Base-by-base conservation (phyloP, 164 flowering plant genomes). In the Tinospora cordifolia region DNA sequence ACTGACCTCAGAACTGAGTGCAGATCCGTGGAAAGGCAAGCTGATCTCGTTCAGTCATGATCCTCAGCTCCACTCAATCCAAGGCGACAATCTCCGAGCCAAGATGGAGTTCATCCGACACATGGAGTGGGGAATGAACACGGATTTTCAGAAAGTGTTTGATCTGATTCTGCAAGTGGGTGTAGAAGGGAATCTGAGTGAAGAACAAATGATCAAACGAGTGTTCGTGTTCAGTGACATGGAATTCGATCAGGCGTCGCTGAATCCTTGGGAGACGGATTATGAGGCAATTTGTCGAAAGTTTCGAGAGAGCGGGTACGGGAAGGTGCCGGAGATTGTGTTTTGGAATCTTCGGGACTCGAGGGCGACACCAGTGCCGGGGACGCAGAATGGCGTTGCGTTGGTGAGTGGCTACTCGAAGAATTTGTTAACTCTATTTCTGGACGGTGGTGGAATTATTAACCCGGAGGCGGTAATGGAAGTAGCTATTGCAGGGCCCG, bases 201-300 rank as follows among this genome's bases (percentile, higher is more conserved):
- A 57, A 57, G 79, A 77, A 1, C 26, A 79, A 41, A 75, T 84
- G 80, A 75, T 85, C 9, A 84, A 81, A 79, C 79, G 83, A 39
- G 44, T 87, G 0, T 77, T 87, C 54, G 90, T 87, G 24, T 87
- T 87, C 69, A 87, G 90, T 54, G 88, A 85, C 57, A 87, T 87
- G 90, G 90, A 87, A 62, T 86, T 86, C 62, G 87, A 86, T 36
- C 34, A 77, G 64, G 88, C 84, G 1, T 80, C 84, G 0, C 38
- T 38, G n/a, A 70, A 75, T 21, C 2, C n/a, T 0, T 84, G 87
- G 88, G 87, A 84, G 58, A 85, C 87, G 3, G 88, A 82, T 24
- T 85, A 86, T 44, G 66, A 78, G 62, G 82, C 39, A 3, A 81
- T 86, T 17, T 58, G 27, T 63, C 80, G 81, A 75, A 83, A 85